Conservation (phyloP, 1,284 basidiomycete genomes). For the Moesziomyces globuligerus region DNA sequence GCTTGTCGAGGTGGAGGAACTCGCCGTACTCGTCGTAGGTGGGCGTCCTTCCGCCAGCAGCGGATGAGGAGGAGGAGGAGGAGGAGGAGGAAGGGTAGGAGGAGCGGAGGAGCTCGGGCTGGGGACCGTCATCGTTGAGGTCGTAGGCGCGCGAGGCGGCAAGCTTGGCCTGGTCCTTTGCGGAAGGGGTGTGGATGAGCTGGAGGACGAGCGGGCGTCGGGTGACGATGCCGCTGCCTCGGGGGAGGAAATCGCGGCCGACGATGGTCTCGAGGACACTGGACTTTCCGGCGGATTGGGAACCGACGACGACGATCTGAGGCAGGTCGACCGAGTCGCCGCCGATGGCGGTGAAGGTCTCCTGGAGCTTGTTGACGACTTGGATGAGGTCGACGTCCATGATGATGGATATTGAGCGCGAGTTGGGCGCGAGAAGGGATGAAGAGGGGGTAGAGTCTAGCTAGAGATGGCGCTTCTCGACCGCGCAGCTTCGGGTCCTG, state of each 20-base stretch:
- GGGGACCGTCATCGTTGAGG: slow-evolving; percentile 17
- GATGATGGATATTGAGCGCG: no score
- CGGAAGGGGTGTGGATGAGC: slow-evolving; percentile 79
- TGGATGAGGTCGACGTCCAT: slow-evolving; percentile 81
- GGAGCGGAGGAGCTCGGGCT: slow-evolving; percentile 26
- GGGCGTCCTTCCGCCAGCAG: slow-evolving; percentile 16
- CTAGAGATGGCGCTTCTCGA: background rate
- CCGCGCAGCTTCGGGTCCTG: background rate
- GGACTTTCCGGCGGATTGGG: slow-evolving; percentile 72
- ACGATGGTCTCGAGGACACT: slow-evolving; percentile 79
- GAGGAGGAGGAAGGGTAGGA: slow-evolving; percentile 18
- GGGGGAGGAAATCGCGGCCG: slow-evolving; percentile 84
- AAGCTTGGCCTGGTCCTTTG: slow-evolving; percentile 63
- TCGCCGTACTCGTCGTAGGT: slow-evolving; percentile 84
- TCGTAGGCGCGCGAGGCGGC: slow-evolving; percentile 30
- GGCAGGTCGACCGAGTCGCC: slow-evolving; percentile 73
- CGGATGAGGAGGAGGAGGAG: slow-evolving; percentile 16
- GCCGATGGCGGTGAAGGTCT: slow-evolving; percentile 66
- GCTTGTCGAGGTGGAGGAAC: slow-evolving; percentile 94
- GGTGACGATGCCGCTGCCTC: slow-evolving; percentile 93
- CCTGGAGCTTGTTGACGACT: slow-evolving; percentile 93
- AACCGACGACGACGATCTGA: slow-evolving; percentile 69
- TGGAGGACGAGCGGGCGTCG: slow-evolving; percentile 93
- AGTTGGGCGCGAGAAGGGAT: background rate
- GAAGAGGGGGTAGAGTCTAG: background rate